A percentile compares a stretch with the other conserved stretches of the same genome.
phyloP scores from a whole-genome alignment of 2,329 filamentous ascomycete genomes.

The Tolypocladium paradoxum region DNA sequence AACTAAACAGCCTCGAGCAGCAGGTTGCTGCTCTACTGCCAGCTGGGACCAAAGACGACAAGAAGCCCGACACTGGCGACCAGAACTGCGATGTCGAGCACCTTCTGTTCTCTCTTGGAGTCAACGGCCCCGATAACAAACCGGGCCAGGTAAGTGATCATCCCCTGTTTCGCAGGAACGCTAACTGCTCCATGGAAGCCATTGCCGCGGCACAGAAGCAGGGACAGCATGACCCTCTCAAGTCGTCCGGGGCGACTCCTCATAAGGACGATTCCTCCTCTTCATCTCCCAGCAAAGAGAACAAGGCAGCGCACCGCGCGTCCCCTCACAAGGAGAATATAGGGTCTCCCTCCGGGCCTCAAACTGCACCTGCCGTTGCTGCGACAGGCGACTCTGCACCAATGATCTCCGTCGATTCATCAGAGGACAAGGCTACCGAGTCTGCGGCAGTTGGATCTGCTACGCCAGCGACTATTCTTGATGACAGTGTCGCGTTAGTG shows the following conservation, averaged over 20 bases:
- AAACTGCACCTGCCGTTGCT: not conserved
- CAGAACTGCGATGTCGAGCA: conserved; percentile 7
- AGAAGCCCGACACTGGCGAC: not conserved
- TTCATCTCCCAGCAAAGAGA: not conserved
- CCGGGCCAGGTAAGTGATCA: conserved; percentile 13
- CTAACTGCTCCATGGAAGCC: conserved; percentile 14
- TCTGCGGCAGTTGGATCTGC: not conserved
- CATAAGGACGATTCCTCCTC: not conserved
- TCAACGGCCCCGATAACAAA: conserved; percentile 4
- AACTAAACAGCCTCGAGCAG: conserved; percentile 15
- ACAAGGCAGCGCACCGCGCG: no score
- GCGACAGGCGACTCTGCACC: not conserved
- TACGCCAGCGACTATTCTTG: not conserved
- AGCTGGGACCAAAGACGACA: not conserved
- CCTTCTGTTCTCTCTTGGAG: conserved; percentile 6
- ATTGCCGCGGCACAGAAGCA: conserved; percentile 3
- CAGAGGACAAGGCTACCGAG: not conserved
- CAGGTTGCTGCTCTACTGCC: conserved; percentile 17
- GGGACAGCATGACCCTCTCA: not conserved
- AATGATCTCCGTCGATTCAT: not conserved
- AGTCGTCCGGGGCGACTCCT: not conserved
- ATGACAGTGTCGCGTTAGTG: not conserved
- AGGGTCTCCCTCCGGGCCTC: not conserved
- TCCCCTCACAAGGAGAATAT: no score
- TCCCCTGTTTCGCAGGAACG: conserved; percentile 10